A percentile compares a stretch with the other conserved stretches of the same genome.
These are phyloP conservation scores for Sambucus nigra DNA, from an alignment of 129 eudicot genomes.

Conservation along the genomic window DNA sequence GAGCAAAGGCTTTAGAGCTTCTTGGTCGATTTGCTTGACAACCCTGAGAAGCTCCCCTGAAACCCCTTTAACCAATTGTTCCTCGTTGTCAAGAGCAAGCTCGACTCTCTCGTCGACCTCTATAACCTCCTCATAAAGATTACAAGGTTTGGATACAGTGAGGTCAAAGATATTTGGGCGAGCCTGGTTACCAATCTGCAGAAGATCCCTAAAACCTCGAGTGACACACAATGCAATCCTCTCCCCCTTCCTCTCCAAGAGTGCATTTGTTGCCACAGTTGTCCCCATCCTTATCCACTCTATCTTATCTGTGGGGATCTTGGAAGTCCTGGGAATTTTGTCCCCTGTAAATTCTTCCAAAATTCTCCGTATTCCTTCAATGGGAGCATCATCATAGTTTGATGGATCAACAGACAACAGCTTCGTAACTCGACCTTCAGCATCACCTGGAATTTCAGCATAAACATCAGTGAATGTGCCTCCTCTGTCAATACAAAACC, in stretches of 20 bases:
- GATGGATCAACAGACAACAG: conserved; percentile 87
- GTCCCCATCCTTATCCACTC: conserved; percentile 99
- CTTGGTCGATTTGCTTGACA: conserved; percentile 57
- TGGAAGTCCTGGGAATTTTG: conserved; percentile 53
- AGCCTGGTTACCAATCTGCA: conserved; percentile 92
- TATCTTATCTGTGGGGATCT: conserved; percentile 81
- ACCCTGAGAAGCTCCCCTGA: conserved; percentile 80
- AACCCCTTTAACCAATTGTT: conserved; percentile 47
- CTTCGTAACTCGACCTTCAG: conserved; percentile 83
- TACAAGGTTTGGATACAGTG: conserved; percentile 74
- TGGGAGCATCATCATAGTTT: conserved; percentile 95
- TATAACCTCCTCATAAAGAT: conserved; percentile 83
- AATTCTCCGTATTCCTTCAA: conserved; percentile 91
- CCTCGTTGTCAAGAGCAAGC: conserved; percentile 49
- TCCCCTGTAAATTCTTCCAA: conserved; percentile 70
- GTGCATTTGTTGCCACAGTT: conserved; percentile 95
- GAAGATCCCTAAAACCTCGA: conserved; percentile 65
- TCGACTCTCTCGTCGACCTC: conserved; percentile 93
- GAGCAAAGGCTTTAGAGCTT: conserved; percentile 53
- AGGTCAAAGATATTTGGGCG: conserved; percentile 95
- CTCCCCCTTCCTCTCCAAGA: conserved; percentile 86
- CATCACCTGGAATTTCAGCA: conserved; percentile 82
- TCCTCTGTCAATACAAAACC: conserved; percentile 95
- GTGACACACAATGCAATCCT: conserved; percentile 91
- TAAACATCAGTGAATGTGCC: conserved; percentile 98